Percentiles rank a stretch among this genome's conserved stretches.
These are phyloP conservation scores for Streptanthus diversifolius DNA, from an alignment of 345 rosid species.

Conservation along the genomic window DNA sequence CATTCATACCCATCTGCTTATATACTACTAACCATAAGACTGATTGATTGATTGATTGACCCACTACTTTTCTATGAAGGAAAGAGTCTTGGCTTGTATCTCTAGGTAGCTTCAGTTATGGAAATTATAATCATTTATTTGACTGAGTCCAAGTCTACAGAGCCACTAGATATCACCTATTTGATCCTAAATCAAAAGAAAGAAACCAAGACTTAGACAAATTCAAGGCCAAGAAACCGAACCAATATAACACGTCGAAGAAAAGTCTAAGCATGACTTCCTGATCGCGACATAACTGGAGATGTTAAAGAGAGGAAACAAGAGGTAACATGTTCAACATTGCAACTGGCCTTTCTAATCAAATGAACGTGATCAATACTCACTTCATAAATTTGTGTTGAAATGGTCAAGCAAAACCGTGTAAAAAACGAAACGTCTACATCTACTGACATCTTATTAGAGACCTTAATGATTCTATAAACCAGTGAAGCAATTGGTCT, in stretches of 20 bases:
- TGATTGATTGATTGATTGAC: neutral
- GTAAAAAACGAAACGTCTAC: neutral
- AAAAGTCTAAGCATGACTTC: slow-evolving; percentile 3
- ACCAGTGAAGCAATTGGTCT: neutral
- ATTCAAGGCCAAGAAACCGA: slow-evolving; percentile 9
- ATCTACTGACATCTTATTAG: neutral
- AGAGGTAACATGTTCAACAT: slow-evolving; percentile 3
- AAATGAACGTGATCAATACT: neutral
- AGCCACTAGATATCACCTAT: neutral
- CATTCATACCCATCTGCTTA: neutral
- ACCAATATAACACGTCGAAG: neutral
- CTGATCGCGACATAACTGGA: neutral
- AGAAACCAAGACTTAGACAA: slow-evolving; percentile 1
- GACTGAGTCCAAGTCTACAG: slow-evolving; percentile 7
- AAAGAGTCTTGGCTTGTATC: slow-evolving; percentile 5
- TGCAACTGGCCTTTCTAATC: neutral
- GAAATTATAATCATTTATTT: neutral
- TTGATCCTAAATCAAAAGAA: neutral
- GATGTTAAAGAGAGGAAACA: neutral
- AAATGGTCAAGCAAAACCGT: slow-evolving; percentile 8
- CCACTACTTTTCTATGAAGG: neutral
- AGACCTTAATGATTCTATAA: neutral
- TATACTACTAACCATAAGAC: slow-evolving; percentile 13
- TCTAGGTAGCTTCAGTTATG: neutral
- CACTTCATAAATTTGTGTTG: neutral